Percentiles rank a stretch among this genome's conserved stretches.
These are phyloP conservation scores for Didymella sp. DNA, from an alignment of 2,329 filamentous ascomycete species.

Conservation along the genomic window DNA sequence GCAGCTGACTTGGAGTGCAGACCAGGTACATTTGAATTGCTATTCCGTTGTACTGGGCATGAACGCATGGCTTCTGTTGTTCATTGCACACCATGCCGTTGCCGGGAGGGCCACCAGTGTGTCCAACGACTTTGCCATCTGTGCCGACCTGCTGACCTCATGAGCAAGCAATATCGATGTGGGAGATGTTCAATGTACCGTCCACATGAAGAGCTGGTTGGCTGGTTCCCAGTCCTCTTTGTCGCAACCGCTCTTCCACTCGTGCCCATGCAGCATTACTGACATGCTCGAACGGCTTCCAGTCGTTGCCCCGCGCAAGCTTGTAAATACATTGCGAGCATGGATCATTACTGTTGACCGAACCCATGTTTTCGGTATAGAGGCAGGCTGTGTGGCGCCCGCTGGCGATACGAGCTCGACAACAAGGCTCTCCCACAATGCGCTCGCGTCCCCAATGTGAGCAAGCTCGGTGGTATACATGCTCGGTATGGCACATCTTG, in stretches of 20 bases:
- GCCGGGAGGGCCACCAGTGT: constrained; percentile 16
- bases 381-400: constrained; percentile 31
- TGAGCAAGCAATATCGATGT: not conserved
- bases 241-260: constrained; percentile 26
- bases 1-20: constrained; percentile 2
- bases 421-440: constrained; percentile 40
- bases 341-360: constrained; percentile 28
- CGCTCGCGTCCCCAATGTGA: constrained; percentile 41
- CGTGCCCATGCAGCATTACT: constrained; percentile 27
- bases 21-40: not conserved
- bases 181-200: not conserved
- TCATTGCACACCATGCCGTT: not conserved
- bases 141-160: not conserved
- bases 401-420: constrained; percentile 34
- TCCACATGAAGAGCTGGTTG: not conserved
- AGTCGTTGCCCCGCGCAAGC: constrained; percentile 19
- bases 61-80: not conserved
- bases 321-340: constrained; percentile 33
- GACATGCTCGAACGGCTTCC: constrained; percentile 32
- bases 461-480: constrained; percentile 42
- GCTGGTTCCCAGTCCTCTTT: constrained; percentile 5
- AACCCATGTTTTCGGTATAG: constrained; percentile 34
- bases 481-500: constrained; percentile 44
- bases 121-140: constrained; percentile 18
- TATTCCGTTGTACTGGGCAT: not conserved